Evolutionary conservation across 2,329 filamentous ascomycete genomes (phyloP), one percentile per base, ranked within the genome.

Genomic region (Penicillium vulpinum): DNA sequence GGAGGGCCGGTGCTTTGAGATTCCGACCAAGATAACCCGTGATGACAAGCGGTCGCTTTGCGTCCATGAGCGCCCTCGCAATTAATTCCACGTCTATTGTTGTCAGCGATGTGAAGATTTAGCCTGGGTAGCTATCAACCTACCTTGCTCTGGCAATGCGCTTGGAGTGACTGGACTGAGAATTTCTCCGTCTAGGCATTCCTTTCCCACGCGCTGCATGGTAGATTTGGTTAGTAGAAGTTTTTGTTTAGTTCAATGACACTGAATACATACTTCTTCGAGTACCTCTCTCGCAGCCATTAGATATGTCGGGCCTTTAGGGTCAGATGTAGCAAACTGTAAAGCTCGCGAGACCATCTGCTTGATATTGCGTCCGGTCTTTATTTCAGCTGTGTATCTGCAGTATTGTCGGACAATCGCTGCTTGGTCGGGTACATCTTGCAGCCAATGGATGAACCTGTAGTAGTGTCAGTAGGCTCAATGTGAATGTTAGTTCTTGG

Each of bases 321-420:
- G 90, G 49, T 87, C 87, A 11, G 85, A 90, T 53, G 78, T 87
- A 0, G 91, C 89, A 69, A 94, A 93, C 61, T 90, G 89, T 56
- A 94, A 73, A 0, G 91, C 91, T 5, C 91, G 86, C 69, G 90
- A 90, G 54, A 95, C 88, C 77, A 94, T 86, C 75, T 93, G 90
- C 79, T 94, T 93, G 60, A 94, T 85, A 67, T 94, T 95, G 64
- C 83, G 82, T 10, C 89, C 90, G 5, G 87, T 88, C 78, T 91
- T 92, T 73, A 95, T 87, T 77, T 95, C 91, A 4, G 81, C 90
- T 0, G 86, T 79, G 68, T 92, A 96, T 21, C 91, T 83, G 73
- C 91, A 94, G 75, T 95, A 96, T 75, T 94, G 91, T 0, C 83
- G 79, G 1, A 95, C 78, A 61, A 96, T 91, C 59, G 85, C 82